A percentile compares a stretch with the other conserved stretches of the same genome.
These are phyloP conservation scores for Aspergillus nidulans DNA, from an alignment of 495 filamentous ascomycete species.

Conservation along the genomic window DNA sequence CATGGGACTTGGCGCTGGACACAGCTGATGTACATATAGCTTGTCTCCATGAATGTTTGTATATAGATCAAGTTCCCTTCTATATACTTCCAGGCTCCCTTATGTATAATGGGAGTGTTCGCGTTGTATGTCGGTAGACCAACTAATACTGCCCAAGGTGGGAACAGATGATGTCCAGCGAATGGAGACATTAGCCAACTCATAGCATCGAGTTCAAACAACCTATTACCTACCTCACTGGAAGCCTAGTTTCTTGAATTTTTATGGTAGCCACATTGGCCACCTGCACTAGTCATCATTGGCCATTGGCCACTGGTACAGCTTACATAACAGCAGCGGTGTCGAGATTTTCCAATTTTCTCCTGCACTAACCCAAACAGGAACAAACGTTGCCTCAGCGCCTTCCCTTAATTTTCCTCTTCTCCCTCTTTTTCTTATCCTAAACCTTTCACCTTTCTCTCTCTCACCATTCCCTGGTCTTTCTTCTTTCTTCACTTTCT, in stretches of 20 bases:
- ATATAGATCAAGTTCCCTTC: not conserved
- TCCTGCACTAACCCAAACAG: constrained; percentile 16
- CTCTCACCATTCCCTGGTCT: constrained; percentile 14
- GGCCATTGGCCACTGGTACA: too few species aligned
- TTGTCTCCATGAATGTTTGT: not conserved
- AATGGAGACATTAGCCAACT: too few species aligned
- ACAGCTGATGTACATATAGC: not conserved
- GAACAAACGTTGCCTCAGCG: constrained; percentile 19
- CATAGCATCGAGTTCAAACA: too few species aligned
- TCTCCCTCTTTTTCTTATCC: constrained; percentile 15
- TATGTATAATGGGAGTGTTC: too few species aligned
- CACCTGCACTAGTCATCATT: not conserved
- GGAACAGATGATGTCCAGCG: too few species aligned
- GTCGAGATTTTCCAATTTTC: constrained; percentile 22
- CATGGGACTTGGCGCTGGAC: constrained; percentile 55
- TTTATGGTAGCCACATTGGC: too few species aligned
- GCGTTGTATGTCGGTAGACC: too few species aligned
- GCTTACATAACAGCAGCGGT: constrained; percentile 11
- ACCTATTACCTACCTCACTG: too few species aligned
- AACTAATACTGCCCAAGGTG: too few species aligned
- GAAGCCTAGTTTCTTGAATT: too few species aligned
- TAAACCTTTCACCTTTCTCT: constrained; percentile 20
- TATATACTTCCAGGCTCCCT: not conserved
- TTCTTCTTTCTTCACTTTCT: constrained; percentile 14
- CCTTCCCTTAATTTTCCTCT: constrained; percentile 16